Conservation (phyloP, 306 rosid genomes). For the Biancaea sappan region DNA sequence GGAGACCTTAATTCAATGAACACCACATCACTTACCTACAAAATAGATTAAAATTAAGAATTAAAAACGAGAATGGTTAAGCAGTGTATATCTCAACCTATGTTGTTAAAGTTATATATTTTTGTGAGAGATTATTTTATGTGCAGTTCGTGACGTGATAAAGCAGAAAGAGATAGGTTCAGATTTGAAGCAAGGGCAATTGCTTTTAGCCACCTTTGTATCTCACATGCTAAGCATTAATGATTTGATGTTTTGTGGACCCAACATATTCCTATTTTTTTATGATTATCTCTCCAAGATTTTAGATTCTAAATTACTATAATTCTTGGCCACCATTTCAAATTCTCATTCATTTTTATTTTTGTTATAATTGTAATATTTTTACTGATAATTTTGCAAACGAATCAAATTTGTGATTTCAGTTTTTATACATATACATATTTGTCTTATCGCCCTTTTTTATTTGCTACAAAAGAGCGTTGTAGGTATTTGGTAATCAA, state of each 20-base stretch:
- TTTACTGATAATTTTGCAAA: too few relatives aligned
- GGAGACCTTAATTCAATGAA: too few relatives aligned
- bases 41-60: neutral
- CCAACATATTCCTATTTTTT: conserved; percentile 31
- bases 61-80: conserved; percentile 30
- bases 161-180: conserved; percentile 42
- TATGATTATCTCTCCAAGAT: conserved; percentile 42
- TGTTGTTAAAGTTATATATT: conserved; percentile 35
- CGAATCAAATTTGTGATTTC: too few relatives aligned
- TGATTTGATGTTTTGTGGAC: conserved; percentile 48
- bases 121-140: conserved; percentile 21
- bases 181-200: conserved; percentile 39
- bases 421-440: too few relatives aligned
- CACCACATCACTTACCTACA: conserved; percentile 16
- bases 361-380: neutral
- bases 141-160: conserved; percentile 38
- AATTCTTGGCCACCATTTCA: neutral
- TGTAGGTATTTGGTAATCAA: too few relatives aligned
- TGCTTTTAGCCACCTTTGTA: conserved; percentile 36
- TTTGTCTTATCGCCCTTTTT: too few relatives aligned
- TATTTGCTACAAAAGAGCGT: too few relatives aligned
- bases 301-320: neutral
- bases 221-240: conserved; percentile 48
- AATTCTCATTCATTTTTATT: too few relatives aligned
- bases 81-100: conserved; percentile 41